Base-by-base conservation (phyloP, 2,329 filamentous ascomycete genomes). In the Colletotrichum sublineola region DNA sequence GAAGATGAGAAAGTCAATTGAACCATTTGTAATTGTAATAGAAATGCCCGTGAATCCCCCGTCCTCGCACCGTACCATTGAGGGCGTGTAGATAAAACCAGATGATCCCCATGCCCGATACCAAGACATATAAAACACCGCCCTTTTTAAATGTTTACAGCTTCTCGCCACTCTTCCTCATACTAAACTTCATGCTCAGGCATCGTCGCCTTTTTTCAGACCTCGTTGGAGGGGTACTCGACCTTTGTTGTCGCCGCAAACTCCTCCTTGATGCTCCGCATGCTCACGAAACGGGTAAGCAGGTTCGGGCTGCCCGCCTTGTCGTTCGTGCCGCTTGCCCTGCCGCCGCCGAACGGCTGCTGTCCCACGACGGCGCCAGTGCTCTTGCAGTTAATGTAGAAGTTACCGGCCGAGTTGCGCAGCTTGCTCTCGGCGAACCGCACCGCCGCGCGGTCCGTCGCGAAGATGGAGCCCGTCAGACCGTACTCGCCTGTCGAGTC, bases 321-420 rank as follows among this genome's bases (percentile, higher is more conserved):
- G 82, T 93, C 92, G 79, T 93, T 93, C 31, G 91, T 93, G 36
- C 91, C 91, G 73, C 89, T 91, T 8, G 90, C 90, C 74, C 92
- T 85, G 15, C 90, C 87, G 65, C 91, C 91, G 31, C 91, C 91
- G 79, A 93, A 93, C 5, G 91, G 89, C 83, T 93, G 91, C 83
- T 93, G 92, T 18, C 91, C 91, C 9, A 93, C 91, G 33, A 94
- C 90, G 20, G 91, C 91, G 50, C 91, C 92, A 1, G 91, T 93
- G 81, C 89, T 92, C 88, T 95, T 95, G 85, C 91, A 93, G 84
- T 95, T 96, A 83, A 96, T 87, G 84, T 96, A 96, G 81, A 95
- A 95, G 85, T 96, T 96, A 53, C 93, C 93, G 0, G 93, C 93
- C 0, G 91, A 85, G 79, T 95, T 90, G 75, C 92, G 86, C 65